phyloP scores from a whole-genome alignment of 169 alveolate species.

The Plasmodium ovale region DNA sequence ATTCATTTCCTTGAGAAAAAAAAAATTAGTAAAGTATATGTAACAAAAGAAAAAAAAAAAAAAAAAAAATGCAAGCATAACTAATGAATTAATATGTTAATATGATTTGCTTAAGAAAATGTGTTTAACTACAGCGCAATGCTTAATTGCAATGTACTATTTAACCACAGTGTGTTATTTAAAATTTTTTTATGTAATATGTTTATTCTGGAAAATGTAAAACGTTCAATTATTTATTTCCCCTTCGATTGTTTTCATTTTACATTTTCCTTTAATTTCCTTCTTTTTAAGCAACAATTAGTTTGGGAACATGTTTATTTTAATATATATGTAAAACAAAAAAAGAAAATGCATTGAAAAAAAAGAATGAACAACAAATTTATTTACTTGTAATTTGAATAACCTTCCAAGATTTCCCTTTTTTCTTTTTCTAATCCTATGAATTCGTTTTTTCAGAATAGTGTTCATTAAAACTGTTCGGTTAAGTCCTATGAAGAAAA shows the following conservation, averaged over 20 bases:
- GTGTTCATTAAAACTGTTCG: constrained; percentile 30
- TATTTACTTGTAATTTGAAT: constrained; percentile 46
- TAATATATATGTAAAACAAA: constrained; percentile 26
- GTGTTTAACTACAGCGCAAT: no score
- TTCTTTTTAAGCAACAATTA: constrained; percentile 5
- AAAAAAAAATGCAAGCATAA: no score
- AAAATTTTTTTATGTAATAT: neutral
- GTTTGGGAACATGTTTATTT: constrained; percentile 7
- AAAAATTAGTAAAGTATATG: neutral
- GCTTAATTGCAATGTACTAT: no score
- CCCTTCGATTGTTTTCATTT: neutral
- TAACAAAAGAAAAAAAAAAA: neutral
- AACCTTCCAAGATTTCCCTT: constrained; percentile 22
- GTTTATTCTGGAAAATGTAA: neutral
- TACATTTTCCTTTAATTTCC: neutral
- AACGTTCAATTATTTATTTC: neutral
- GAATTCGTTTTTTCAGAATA: constrained; percentile 19
- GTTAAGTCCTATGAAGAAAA: constrained; percentile 50
- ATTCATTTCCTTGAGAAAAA: neutral
- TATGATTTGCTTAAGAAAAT: neutral
- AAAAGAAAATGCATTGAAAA: constrained; percentile 25
- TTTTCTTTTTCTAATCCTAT: constrained; percentile 27
- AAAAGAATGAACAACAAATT: constrained; percentile 34
- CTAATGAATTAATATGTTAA: neutral
- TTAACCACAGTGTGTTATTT: neutral